Evolutionary conservation across 768 basidiomycete genomes (phyloP).

Genomic region (Hypholoma sublateritium): DNA sequence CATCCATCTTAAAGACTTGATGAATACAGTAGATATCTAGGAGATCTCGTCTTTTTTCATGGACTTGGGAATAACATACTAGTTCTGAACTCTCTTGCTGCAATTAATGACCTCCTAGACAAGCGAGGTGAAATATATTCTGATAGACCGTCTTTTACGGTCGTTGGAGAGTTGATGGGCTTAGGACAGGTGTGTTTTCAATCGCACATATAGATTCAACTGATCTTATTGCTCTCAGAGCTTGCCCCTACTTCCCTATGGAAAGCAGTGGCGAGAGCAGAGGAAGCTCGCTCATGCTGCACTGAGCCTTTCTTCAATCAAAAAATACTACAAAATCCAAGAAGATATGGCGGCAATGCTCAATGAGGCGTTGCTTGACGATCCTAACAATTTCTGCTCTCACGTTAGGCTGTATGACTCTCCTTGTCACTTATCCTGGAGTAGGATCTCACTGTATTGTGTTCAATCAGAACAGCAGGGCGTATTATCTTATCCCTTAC

Average conservation of each 20-base stretch:
- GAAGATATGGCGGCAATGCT: conserved; percentile 14
- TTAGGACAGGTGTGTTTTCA: not conserved
- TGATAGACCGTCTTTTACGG: conserved; percentile 9
- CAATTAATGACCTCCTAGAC: conserved; percentile 9
- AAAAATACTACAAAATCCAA: conserved; percentile 30
- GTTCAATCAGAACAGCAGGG: not conserved
- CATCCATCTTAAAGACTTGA: not conserved
- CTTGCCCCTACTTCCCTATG: conserved; percentile 19
- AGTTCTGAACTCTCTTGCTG: conserved; percentile 5
- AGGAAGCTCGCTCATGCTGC: conserved; percentile 25
- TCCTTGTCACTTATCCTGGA: not conserved
- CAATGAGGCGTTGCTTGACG: not conserved
- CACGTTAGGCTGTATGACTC: not conserved
- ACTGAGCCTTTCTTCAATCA: conserved; percentile 27
- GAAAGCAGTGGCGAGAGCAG: conserved; percentile 21
- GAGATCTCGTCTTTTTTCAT: conserved; percentile 5
- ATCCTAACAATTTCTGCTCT: not conserved
- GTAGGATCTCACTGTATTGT: not conserved
- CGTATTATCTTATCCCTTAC: not conserved
- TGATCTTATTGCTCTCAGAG: conserved; percentile 3
- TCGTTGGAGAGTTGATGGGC: conserved; percentile 13
- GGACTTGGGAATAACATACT: conserved; percentile 6
- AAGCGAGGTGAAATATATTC: conserved; percentile 11
- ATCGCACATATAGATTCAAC: no score
- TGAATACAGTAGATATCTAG: not conserved